Evolutionary conservation across 139 green algal species (phyloP).

Genomic region (Desmodesmus armatus): DNA sequence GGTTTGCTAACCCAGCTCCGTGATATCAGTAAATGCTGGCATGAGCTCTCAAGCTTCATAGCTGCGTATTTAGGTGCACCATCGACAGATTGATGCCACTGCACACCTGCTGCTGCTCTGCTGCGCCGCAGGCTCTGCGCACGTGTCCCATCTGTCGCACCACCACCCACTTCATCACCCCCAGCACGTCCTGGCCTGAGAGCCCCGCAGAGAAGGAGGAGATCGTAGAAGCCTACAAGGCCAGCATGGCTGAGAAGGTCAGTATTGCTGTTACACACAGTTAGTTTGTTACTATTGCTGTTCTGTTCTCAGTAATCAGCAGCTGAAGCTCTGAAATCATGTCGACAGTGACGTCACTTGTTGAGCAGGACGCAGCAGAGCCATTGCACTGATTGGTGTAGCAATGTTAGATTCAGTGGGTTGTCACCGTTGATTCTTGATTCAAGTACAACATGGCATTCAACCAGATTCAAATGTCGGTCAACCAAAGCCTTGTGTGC

Average conservation of each 20-base stretch:
- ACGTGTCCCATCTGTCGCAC: constrained; percentile 83
- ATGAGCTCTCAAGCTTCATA: no score
- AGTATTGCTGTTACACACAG: not conserved
- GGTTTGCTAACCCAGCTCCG: no score
- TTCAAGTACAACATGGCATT: no score
- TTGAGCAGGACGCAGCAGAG: no score
- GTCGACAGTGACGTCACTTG: not conserved
- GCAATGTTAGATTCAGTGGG: no score
- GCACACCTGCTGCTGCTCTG: not conserved
- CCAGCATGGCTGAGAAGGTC: constrained; percentile 16
- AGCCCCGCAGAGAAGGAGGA: constrained; percentile 68
- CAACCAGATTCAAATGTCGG: no score
- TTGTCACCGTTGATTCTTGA: not conserved
- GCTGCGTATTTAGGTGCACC: no score
- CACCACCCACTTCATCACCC: constrained; percentile 77
- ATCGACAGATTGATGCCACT: not conserved
- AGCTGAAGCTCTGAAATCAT: not conserved
- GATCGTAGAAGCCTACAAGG: constrained; percentile 62
- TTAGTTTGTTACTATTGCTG: not conserved
- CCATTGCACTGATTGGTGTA: no score
- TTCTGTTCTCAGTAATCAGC: not conserved
- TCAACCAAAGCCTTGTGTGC: no score
- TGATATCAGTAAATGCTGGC: no score
- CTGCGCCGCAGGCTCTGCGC: constrained; percentile 54
- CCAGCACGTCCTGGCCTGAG: constrained; percentile 72